Percentiles rank a stretch among this genome's conserved stretches.
Evolutionary conservation across 228 moss, liverwort and hornwort genomes (phyloP).

Genomic region (Sphagnum magellanicum): DNA sequence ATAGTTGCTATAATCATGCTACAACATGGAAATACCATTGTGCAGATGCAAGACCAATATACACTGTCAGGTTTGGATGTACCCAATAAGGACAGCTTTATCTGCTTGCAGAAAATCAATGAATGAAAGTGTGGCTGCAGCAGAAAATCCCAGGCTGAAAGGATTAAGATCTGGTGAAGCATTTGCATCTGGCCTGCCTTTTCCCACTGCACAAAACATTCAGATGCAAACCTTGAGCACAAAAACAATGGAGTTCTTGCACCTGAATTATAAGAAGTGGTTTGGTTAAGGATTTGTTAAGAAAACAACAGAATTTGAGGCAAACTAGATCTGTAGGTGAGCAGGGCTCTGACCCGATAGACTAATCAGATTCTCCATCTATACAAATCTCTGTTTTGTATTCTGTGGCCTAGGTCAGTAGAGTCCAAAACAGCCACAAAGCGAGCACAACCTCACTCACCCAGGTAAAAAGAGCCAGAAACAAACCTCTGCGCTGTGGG

Average conservation of each 20-base stretch:
- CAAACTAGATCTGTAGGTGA: too few relatives aligned
- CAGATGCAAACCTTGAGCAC: background rate
- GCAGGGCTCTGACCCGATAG: too few relatives aligned
- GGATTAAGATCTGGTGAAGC: conserved; percentile 27
- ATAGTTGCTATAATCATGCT: background rate
- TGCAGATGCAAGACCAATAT: too few relatives aligned
- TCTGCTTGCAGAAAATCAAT: conserved; percentile 71
- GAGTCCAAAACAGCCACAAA: too few relatives aligned
- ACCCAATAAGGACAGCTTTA: conserved; percentile 83
- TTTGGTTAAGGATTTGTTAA: too few relatives aligned
- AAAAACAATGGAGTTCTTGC: too few relatives aligned
- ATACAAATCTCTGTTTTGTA: too few relatives aligned
- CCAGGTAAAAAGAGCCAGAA: background rate
- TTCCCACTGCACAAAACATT: background rate
- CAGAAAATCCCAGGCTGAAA: conserved; percentile 68
- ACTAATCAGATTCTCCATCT: too few relatives aligned
- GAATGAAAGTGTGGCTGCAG: conserved; percentile 66
- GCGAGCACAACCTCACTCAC: background rate
- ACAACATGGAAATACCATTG: too few relatives aligned
- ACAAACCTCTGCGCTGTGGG: conserved; percentile 12
- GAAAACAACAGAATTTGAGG: too few relatives aligned
- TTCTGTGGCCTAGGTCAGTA: too few relatives aligned
- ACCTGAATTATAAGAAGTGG: too few relatives aligned
- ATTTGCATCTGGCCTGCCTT: conserved; percentile 14
- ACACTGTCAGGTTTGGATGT: conserved; percentile 8